These are phyloP conservation scores for Paracorniculantispora psalliotae DNA, from an alignment of 2,329 filamentous ascomycete genomes.

Conservation along the genomic window DNA sequence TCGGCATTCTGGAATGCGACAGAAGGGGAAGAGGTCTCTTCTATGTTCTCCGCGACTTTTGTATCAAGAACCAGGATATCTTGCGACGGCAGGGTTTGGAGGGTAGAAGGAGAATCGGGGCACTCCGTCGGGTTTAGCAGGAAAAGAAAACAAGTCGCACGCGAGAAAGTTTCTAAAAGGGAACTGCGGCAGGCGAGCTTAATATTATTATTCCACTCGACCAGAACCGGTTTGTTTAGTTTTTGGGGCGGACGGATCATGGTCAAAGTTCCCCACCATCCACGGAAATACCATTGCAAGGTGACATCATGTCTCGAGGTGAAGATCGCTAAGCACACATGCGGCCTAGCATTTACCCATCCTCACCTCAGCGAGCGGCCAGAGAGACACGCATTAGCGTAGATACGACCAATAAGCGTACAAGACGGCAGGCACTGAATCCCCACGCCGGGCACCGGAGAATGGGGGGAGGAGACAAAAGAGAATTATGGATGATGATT, in stretches of 20 bases:
- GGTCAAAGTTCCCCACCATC: neutral
- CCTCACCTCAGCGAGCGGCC: neutral
- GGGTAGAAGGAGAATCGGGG: neutral
- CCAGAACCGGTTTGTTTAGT: neutral
- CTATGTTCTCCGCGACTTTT: neutral
- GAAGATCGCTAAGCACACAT: conserved; percentile 6
- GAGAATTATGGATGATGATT: neutral
- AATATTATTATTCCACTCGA: neutral
- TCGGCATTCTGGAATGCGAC: conserved; percentile 6
- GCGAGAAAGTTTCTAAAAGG: neutral
- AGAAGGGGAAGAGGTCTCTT: neutral
- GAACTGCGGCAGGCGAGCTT: neutral
- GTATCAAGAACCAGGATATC: neutral
- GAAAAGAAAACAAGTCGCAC: neutral
- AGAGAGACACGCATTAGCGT: neutral
- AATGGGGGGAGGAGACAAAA: neutral
- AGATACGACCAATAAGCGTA: neutral
- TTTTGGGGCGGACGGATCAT: neutral
- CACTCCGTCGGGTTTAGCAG: neutral
- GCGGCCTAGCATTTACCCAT: neutral
- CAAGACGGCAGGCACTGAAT: no score
- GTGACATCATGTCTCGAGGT: conserved; percentile 13
- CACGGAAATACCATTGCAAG: neutral
- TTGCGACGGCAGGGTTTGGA: no score
- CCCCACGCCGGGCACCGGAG: neutral